Conservation (phyloP, 495 filamentous ascomycete genomes). For the Penicillium mononematosum region DNA sequence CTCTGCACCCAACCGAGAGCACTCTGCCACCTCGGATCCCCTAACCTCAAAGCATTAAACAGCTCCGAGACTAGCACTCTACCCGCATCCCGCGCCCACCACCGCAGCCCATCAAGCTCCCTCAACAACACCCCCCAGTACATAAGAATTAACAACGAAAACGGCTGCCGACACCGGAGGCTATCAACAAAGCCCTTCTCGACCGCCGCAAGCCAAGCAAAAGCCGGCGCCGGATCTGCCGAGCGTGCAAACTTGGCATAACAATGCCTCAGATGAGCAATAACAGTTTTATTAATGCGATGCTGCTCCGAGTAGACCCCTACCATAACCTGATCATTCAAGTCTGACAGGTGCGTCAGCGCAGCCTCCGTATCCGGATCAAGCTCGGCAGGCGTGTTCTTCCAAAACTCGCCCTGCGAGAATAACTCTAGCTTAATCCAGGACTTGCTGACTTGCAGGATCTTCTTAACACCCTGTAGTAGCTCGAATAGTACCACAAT, state of each 20-base stretch:
- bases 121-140: constrained; percentile 31
- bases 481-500: constrained; percentile 31
- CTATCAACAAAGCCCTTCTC: constrained; percentile 29
- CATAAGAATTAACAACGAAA: constrained; percentile 30
- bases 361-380: constrained; percentile 21
- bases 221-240: constrained; percentile 23
- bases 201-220: constrained; percentile 32
- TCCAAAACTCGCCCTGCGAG: constrained; percentile 23
- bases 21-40: constrained; percentile 22
- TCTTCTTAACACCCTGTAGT: constrained; percentile 34
- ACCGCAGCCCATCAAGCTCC: constrained; percentile 24
- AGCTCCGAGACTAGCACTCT: constrained; percentile 29
- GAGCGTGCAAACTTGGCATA: constrained; percentile 24
- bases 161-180: constrained; percentile 24
- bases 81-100: constrained; percentile 32
- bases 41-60: constrained; percentile 7
- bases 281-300: constrained; percentile 24
- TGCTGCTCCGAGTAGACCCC: constrained; percentile 16
- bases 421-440: constrained; percentile 31
- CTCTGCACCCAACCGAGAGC: constrained; percentile 25
- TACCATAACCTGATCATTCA: constrained; percentile 23
- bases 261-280: constrained; percentile 26
- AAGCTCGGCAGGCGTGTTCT: constrained; percentile 11
- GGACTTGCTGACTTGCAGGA: constrained; percentile 20
- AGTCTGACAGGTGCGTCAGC: constrained; percentile 14